These are phyloP conservation scores for Chalciporus sp. DNA, from an alignment of 1,284 basidiomycete genomes.

Conservation along the genomic window DNA sequence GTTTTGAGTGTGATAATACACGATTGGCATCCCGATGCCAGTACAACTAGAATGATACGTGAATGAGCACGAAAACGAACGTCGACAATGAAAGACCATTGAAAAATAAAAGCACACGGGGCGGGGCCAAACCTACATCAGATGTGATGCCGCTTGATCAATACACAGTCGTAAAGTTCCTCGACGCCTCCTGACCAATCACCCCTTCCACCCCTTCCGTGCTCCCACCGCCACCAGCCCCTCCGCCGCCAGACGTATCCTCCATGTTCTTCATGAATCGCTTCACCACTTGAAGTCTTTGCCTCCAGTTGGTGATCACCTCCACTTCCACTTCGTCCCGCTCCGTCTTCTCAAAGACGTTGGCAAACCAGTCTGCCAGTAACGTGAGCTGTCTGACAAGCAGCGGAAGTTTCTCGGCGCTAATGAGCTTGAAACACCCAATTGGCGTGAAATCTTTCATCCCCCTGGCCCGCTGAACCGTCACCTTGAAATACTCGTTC, in stretches of 20 bases:
- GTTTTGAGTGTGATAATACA: constrained; percentile 3
- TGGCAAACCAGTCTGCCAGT: constrained; percentile 86
- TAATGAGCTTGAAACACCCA: constrained; percentile 91
- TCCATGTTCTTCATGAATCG: constrained; percentile 48
- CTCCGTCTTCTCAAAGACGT: constrained; percentile 78
- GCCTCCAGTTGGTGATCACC: constrained; percentile 88
- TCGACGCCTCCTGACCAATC: constrained; percentile 48
- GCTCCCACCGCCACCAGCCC: background rate
- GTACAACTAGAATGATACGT: constrained; percentile 9
- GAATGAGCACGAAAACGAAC: constrained; percentile 8
- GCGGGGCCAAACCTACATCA: background rate
- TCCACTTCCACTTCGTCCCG: constrained; percentile 71
- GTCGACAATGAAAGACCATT: background rate
- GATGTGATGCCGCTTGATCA: constrained; percentile 14
- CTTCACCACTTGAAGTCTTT: constrained; percentile 77
- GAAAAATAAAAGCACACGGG: background rate
- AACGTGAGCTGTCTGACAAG: constrained; percentile 86
- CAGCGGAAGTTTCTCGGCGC: constrained; percentile 79
- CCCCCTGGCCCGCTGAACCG: constrained; percentile 79
- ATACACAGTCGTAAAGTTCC: constrained; percentile 51
- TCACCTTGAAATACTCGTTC: constrained; percentile 91
- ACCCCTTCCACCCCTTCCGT: constrained; percentile 40
- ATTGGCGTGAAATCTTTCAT: constrained; percentile 93
- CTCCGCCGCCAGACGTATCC: constrained; percentile 13
- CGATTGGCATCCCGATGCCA: constrained; percentile 6